phyloP scores from a whole-genome alignment of 352 stramenopile species.

The Blastocystis sp. region DNA sequence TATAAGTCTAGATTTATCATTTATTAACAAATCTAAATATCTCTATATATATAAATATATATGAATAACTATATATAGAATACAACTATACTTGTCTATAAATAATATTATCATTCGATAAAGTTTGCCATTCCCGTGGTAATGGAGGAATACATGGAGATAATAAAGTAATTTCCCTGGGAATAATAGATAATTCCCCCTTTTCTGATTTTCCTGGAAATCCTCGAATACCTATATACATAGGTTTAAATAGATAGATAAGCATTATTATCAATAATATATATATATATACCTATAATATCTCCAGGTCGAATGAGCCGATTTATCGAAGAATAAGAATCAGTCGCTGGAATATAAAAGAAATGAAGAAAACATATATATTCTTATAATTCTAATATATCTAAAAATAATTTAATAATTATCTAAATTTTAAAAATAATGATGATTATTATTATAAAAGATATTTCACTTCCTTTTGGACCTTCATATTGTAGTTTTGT shows the following conservation, averaged over 20 bases:
- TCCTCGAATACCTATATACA: constrained; percentile 31
- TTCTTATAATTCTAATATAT: too few relatives aligned
- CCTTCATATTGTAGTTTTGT: too few relatives aligned
- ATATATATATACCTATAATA: too few relatives aligned
- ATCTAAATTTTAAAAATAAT: too few relatives aligned
- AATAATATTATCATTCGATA: constrained; percentile 48
- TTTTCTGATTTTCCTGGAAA: constrained; percentile 60
- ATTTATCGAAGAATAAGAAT: too few relatives aligned
- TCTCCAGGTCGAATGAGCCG: too few relatives aligned
- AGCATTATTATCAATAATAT: too few relatives aligned
- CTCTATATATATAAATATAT: constrained; percentile 63
- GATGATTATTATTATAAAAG: too few relatives aligned
- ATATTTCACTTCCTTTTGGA: constrained; percentile 8
- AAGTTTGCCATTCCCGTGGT: constrained; percentile 53
- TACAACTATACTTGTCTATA: constrained; percentile 39
- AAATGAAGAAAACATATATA: too few relatives aligned
- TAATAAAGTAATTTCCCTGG: constrained; percentile 51
- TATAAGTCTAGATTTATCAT: constrained; percentile 67
- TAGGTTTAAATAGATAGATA: too few relatives aligned
- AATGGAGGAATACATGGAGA: constrained; percentile 64
- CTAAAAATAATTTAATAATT: too few relatives aligned
- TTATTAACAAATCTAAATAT: constrained; percentile 86
- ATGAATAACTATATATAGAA: constrained; percentile 44
- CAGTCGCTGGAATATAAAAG: too few relatives aligned
- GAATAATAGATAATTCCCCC: constrained; percentile 61